Conservation (phyloP, 78 protist species). For the slime mould (Dictyostelium discoideum) region DNA sequence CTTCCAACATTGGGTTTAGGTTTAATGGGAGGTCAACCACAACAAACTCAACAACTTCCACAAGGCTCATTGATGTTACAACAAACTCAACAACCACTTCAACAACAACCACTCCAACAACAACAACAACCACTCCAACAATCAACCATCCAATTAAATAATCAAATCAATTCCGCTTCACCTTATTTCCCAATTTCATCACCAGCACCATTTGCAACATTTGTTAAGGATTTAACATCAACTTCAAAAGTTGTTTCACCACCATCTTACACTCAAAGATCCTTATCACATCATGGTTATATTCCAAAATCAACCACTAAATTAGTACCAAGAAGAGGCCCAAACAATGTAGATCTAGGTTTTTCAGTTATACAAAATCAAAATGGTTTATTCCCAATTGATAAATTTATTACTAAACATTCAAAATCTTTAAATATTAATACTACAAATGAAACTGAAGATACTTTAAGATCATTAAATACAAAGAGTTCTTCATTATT, state of each 20-base stretch:
- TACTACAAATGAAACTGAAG: slow-evolving; percentile 45
- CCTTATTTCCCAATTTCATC: slow-evolving; percentile 62
- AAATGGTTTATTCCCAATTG: slow-evolving; percentile 11
- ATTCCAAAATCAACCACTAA: slow-evolving; percentile 47
- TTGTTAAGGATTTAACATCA: slow-evolving; percentile 2
- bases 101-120: neutral
- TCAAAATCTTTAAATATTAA: slow-evolving; percentile 41
- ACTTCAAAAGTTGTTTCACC: neutral
- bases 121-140: neutral
- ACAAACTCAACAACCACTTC: neutral
- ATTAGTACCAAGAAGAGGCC: slow-evolving; percentile 21
- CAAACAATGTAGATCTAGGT: neutral
- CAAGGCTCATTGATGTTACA: neutral
- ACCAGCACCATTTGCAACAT: slow-evolving; percentile 4
- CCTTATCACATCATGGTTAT: slow-evolving; percentile 35
- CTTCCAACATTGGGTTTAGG: neutral
- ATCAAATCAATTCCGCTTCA: neutral
- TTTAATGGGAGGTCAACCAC: neutral
- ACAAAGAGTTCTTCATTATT: neutral
- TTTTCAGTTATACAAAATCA: neutral
- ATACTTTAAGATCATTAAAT: slow-evolving; percentile 15
- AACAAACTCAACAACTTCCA: neutral
- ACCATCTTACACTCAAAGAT: slow-evolving; percentile 10
- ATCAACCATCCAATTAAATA: neutral
- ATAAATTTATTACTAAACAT: slow-evolving; percentile 39